Conservation (phyloP, 1,139 yeast genomes). For the Sugiyamaella xylanicola region DNA sequence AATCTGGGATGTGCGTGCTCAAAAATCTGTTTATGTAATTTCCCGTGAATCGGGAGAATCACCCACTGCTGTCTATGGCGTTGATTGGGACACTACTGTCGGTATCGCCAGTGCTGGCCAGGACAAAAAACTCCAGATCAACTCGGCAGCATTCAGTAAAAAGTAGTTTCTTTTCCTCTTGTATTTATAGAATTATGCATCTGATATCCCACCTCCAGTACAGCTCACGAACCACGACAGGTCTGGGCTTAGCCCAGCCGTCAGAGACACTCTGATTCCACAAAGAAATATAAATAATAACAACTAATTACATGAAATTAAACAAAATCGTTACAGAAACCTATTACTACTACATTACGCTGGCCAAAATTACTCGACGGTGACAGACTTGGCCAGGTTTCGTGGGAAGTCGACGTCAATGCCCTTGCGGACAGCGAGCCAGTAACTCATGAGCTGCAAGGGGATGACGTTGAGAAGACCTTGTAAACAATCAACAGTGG, state of each 20-base stretch:
- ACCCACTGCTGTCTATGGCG: slow-evolving; percentile 73
- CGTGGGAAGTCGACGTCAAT: slow-evolving; percentile 98
- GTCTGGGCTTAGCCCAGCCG: slow-evolving; percentile 13
- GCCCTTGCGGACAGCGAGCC: slow-evolving; percentile 95
- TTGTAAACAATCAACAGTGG: slow-evolving; percentile 95
- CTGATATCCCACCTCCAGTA: too few relatives aligned
- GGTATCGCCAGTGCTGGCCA: slow-evolving; percentile 94
- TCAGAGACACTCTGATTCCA: slow-evolving; percentile 8
- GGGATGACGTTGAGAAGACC: slow-evolving; percentile 95
- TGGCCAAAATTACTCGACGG: slow-evolving; percentile 71
- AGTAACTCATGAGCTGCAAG: slow-evolving; percentile 92
- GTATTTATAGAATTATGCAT: slow-evolving; percentile 16
- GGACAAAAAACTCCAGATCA: slow-evolving; percentile 90
- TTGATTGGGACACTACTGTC: slow-evolving; percentile 75
- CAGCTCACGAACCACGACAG: too few relatives aligned
- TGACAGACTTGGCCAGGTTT: slow-evolving; percentile 96
- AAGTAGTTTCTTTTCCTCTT: slow-evolving; percentile 3
- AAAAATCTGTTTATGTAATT: slow-evolving; percentile 81
- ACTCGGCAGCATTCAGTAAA: slow-evolving; percentile 37
- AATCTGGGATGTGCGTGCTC: slow-evolving; percentile 94
- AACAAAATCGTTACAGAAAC: slow-evolving; percentile 17
- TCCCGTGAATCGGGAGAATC: slow-evolving; percentile 57
- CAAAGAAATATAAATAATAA: not conserved
- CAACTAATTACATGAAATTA: slow-evolving; percentile 12
- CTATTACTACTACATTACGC: slow-evolving; percentile 9